Evolutionary conservation across 768 basidiomycete genomes (phyloP).

Genomic region (Trametes punicea): DNA sequence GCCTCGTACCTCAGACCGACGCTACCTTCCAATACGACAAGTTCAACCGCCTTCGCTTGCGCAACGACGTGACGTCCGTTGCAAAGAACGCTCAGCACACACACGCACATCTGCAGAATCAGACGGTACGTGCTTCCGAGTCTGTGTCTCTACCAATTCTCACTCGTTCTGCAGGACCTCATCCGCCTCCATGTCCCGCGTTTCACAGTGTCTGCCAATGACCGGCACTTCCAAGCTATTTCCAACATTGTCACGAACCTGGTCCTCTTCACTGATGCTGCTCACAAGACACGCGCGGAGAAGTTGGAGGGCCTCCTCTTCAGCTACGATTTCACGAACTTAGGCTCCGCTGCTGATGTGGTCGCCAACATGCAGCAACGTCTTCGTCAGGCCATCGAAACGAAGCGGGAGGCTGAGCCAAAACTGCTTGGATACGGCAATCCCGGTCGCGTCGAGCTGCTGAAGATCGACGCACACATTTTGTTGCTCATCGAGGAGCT

Average conservation of each 20-base stretch:
- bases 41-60: conserved; percentile 87
- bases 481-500: conserved; percentile 75
- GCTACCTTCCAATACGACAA: conserved; percentile 88
- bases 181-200: conserved; percentile 78
- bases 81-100: conserved; percentile 37
- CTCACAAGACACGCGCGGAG: conserved; percentile 73
- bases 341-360: conserved; percentile 65
- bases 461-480: conserved; percentile 70
- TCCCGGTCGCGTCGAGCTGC: conserved; percentile 50
- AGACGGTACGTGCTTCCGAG: conserved; percentile 46
- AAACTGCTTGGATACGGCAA: conserved; percentile 39
- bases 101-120: conserved; percentile 55
- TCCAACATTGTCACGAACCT: conserved; percentile 86
- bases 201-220: conserved; percentile 82
- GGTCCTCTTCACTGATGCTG: conserved; percentile 85
- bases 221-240: conserved; percentile 78
- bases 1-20: conserved; percentile 85
- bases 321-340: conserved; percentile 84
- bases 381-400: conserved; percentile 62
- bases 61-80: conserved; percentile 62
- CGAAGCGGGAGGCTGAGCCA: conserved; percentile 39
- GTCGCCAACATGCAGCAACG: conserved; percentile 70
- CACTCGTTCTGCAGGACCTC: conserved; percentile 57
- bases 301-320: conserved; percentile 80
- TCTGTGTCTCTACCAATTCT: not conserved